Evolutionary conservation across 495 filamentous ascomycete genomes (phyloP), one percentile per base, ranked within the genome.

Genomic region (Aspergillus sparsus): DNA sequence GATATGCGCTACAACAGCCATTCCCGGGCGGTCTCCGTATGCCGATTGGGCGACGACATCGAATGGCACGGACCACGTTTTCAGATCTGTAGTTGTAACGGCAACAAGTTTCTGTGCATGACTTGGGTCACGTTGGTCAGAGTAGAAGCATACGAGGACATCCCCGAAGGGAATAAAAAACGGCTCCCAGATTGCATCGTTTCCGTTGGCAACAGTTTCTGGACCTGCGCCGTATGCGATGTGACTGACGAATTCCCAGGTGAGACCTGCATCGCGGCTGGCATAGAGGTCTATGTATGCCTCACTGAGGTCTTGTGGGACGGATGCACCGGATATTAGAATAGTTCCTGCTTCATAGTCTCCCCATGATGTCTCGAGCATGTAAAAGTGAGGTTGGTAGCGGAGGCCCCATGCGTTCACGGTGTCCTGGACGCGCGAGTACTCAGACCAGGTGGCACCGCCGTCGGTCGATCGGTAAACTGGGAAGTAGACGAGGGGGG

Each of bases 401-500:
- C 46, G 46, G 34, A 53, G 42, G 3, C 57, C 47, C 46, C 36
- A 59, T 4, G 18, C 57, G 35, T 53, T 53, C 10, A 15, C 37
- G 8, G 21, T 9, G 36, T 44, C 34, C 3, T 31, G n/a, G 47
- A 53, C 12, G 2, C 11, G 6, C 2, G 57, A 59, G 35, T 42
- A 59, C 35, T 53, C 45, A 35, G 34, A 31, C 47, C 57, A 59
- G 33, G 57, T 59, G 41, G 46, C 7, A 12, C 57, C 57, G 1
- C 57, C 57, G 27, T 59, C 57, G 13, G 15, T 6, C 15, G 57
- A 59, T 42, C 21, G 36, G 15, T 15, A 53, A 21, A 54, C 51
- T n/a, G 53, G 60, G 47, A 37, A 27, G 55, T 83, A 82, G 0
- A 80, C 78, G 6, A 68, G 49, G 9, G 81, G 81, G 10, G 76